Evolutionary conservation across 169 alveolate genomes (phyloP).

Genomic region (Amoebophrya sp.): DNA sequence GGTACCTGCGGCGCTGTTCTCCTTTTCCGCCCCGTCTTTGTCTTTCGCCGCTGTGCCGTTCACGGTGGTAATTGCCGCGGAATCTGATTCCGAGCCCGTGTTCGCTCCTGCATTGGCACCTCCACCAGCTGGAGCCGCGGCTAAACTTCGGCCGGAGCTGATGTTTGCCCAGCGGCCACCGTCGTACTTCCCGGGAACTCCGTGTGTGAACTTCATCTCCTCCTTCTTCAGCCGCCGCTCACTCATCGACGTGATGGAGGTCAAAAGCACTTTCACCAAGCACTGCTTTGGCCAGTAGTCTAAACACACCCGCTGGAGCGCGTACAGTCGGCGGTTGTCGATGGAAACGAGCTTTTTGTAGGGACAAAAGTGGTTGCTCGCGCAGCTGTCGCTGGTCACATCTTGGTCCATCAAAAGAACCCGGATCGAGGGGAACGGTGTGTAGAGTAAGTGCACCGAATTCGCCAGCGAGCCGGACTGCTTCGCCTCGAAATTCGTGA

Average conservation of each 20-base stretch:
- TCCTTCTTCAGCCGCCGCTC: not conserved
- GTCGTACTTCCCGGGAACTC: not conserved
- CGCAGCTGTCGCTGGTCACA: too few species aligned
- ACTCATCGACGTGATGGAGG: not conserved
- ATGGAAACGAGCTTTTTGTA: not conserved
- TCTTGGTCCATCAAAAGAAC: not conserved
- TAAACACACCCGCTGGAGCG: not conserved
- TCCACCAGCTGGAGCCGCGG: not conserved
- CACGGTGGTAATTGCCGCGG: too few species aligned
- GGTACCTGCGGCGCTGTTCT: not conserved
- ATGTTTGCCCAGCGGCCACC: not conserved
- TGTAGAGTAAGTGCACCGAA: not conserved
- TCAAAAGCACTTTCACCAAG: not conserved
- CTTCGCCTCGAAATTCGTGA: too few species aligned
- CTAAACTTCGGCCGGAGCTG: not conserved
- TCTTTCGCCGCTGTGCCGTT: too few species aligned
- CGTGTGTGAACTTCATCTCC: not conserved
- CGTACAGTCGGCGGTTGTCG: slow-evolving; percentile 25
- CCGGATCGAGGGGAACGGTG: not conserved
- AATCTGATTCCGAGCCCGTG: not conserved
- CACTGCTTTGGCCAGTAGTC: not conserved
- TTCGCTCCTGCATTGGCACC: not conserved
- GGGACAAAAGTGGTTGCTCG: too few species aligned
- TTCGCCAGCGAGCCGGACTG: not conserved
- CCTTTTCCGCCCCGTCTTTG: not conserved